Evolutionary conservation across 1,139 yeast species (phyloP).

Genomic region (Saccharomyces hybrid): DNA sequence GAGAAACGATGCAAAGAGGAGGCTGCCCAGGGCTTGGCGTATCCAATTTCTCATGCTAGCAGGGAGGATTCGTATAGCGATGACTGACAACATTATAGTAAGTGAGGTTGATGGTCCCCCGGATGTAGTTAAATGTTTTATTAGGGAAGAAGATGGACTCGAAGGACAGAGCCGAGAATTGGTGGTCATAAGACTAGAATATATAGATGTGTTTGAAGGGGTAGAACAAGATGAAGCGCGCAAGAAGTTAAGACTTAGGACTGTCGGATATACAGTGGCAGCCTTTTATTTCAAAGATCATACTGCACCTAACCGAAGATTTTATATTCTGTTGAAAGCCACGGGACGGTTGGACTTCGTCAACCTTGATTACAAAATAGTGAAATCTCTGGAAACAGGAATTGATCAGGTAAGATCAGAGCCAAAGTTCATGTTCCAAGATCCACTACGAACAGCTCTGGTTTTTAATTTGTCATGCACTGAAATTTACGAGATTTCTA

Average conservation of each 20-base stretch:
- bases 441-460: background rate
- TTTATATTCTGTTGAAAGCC: background rate
- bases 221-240: background rate
- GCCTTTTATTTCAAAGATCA: background rate
- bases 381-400: background rate
- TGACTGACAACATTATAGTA: background rate
- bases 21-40: background rate
- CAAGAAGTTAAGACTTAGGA: background rate
- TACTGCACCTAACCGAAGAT: background rate
- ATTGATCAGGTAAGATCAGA: background rate
- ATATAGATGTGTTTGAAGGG: background rate
- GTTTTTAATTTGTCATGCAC: background rate
- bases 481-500: background rate
- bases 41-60: too few species aligned
- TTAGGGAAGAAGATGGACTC: background rate
- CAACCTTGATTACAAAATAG: background rate
- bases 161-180: background rate
- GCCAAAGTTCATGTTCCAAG: background rate
- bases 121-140: background rate
- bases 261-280: background rate
- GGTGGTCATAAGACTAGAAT: background rate
- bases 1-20: background rate
- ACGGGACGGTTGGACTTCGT: background rate
- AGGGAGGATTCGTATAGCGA: background rate
- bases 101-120: background rate